Evolutionary conservation across 768 basidiomycete genomes (phyloP).

Genomic region (Lentinula boryana): DNA sequence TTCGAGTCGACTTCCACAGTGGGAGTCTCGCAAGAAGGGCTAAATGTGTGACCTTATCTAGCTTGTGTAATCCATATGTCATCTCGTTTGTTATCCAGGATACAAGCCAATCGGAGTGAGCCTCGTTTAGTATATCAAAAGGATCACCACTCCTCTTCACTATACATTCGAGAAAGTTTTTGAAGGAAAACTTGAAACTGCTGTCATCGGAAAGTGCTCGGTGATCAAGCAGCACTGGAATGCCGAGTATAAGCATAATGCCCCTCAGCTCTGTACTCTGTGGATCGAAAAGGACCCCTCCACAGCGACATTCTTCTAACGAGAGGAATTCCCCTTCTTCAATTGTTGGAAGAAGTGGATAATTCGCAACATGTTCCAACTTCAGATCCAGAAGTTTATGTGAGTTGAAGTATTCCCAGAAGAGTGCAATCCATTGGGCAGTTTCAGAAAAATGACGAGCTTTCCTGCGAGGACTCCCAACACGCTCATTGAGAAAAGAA

Average conservation of each 20-base stretch:
- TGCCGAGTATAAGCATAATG: not conserved
- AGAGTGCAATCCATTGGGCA: slow-evolving; percentile 10
- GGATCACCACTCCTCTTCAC: not conserved
- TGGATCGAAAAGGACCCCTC: not conserved
- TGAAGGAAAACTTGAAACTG: slow-evolving; percentile 1
- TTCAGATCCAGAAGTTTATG: slow-evolving; percentile 4
- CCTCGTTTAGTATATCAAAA: not conserved
- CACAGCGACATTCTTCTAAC: not conserved
- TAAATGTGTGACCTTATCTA: not conserved
- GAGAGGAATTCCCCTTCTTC: slow-evolving; percentile 1
- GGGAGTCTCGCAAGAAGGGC: not conserved
- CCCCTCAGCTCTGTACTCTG: not conserved
- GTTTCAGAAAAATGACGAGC: slow-evolving; percentile 3
- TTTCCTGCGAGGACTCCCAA: not conserved
- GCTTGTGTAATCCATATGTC: not conserved
- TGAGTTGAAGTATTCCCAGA: slow-evolving; percentile 10
- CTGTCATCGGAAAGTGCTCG: not conserved
- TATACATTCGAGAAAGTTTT: not conserved
- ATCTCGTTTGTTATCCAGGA: not conserved
- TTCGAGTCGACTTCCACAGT: not conserved
- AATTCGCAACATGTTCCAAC: not conserved
- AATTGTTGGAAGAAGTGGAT: slow-evolving; percentile 12
- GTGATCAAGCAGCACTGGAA: not conserved
- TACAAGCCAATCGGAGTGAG: not conserved
- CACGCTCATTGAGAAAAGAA: not conserved